Percentiles rank a stretch among this genome's conserved stretches.
Evolutionary conservation across 257 asterid genomes (phyloP).

Genomic region (Solanum pinnatisectum): DNA sequence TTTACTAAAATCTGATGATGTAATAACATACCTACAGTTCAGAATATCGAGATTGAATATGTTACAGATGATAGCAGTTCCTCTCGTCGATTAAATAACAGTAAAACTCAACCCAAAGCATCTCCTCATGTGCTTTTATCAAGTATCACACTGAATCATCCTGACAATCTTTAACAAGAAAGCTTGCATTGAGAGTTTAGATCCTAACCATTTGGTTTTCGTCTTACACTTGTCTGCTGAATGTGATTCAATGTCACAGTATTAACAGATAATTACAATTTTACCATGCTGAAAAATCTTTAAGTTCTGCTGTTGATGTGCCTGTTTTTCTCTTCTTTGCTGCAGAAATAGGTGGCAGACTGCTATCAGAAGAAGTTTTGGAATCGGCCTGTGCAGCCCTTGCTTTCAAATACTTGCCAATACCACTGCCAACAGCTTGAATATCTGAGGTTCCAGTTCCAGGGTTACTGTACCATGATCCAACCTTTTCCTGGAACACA

Average conservation of each 20-base stretch:
- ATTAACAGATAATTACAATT: not conserved
- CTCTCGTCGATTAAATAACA: not conserved
- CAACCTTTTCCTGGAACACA: slow-evolving; percentile 65
- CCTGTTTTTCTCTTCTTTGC: slow-evolving; percentile 66
- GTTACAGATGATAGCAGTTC: not conserved
- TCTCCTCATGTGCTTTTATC: not conserved
- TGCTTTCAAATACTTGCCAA: slow-evolving; percentile 71
- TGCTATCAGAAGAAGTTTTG: slow-evolving; percentile 21
- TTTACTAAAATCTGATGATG: not conserved
- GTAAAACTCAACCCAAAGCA: not conserved
- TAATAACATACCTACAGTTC: not conserved
- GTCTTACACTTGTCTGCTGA: not conserved
- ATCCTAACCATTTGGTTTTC: not conserved
- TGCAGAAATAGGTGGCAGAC: slow-evolving; percentile 27
- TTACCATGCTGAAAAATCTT: slow-evolving; percentile 81
- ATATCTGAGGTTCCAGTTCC: slow-evolving; percentile 37
- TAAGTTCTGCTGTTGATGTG: slow-evolving; percentile 34
- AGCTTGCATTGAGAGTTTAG: not conserved
- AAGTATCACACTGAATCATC: not conserved
- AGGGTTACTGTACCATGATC: slow-evolving; percentile 96
- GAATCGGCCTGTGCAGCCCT: slow-evolving; percentile 28
- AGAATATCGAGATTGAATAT: not conserved
- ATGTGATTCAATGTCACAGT: not conserved
- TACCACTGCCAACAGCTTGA: slow-evolving; percentile 50
- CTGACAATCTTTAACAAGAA: not conserved